Evolutionary conservation across 2,329 filamentous ascomycete species (phyloP).

Genomic region (Nannizziopsis barbatae): DNA sequence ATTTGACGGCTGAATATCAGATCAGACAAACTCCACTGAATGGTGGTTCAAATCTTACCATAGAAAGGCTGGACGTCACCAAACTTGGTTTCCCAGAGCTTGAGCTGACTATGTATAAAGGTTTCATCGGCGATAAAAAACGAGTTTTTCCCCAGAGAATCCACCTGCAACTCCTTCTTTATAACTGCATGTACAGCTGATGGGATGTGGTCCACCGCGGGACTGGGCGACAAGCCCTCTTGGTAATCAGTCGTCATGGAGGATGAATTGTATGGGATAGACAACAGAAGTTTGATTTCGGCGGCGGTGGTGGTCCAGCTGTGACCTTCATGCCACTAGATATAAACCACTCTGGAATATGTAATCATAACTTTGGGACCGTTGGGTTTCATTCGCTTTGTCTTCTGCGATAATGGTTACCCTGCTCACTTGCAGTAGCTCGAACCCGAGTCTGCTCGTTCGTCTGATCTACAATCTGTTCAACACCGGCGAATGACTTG

Average conservation of each 20-base stretch:
- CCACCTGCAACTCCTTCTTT: background rate
- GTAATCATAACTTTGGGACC: background rate
- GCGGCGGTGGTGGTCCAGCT: background rate
- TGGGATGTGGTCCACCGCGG: background rate
- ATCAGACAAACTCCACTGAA: background rate
- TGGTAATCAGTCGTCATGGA: constrained; percentile 1
- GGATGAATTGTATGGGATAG: background rate
- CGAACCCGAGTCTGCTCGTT: background rate
- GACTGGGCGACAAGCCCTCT: background rate
- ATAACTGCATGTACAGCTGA: background rate
- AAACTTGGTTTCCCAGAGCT: constrained; percentile 1
- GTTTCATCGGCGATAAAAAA: constrained; percentile 8
- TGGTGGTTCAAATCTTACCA: background rate
- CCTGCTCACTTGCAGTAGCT: background rate
- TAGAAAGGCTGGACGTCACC: constrained; percentile 7
- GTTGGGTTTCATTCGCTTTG: background rate
- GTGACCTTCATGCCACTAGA: no score
- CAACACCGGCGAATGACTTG: constrained; percentile 1
- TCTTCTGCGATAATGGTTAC: background rate
- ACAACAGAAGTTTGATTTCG: background rate
- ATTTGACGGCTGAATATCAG: constrained; percentile 22
- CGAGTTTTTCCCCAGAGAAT: background rate
- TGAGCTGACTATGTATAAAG: constrained; percentile 6
- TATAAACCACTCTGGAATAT: background rate
- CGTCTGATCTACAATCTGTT: background rate